A percentile compares a stretch with the other conserved stretches of the same genome.
phyloP scores from a whole-genome alignment of 202 grass and related monocot species.

The Carex arenaria region DNA sequence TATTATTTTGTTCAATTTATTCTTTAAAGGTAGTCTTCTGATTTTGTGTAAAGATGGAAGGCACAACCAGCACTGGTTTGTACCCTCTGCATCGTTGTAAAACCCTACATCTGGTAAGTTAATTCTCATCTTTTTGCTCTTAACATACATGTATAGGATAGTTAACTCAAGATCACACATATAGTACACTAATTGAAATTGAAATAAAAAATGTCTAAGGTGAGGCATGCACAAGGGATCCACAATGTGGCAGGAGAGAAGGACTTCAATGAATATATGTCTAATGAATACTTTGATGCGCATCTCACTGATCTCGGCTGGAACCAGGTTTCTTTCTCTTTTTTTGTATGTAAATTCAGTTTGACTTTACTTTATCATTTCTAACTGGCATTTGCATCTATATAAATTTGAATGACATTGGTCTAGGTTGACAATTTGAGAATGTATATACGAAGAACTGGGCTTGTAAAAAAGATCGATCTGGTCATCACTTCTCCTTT shows the following conservation, averaged over 20 bases:
- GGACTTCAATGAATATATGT: constrained; percentile 40
- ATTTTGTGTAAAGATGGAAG: constrained; percentile 17
- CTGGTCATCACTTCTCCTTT: constrained; percentile 74
- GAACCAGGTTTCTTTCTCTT: constrained; percentile 13
- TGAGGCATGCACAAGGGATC: constrained; percentile 91
- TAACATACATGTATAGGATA: not conserved
- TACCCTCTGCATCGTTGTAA: constrained; percentile 82
- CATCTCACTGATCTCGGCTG: constrained; percentile 48
- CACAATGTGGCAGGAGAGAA: constrained; percentile 84
- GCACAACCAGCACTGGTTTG: constrained; percentile 29
- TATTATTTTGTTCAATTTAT: not conserved
- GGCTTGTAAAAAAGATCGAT: constrained; percentile 48
- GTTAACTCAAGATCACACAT: not conserved
- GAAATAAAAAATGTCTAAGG: constrained; percentile 29
- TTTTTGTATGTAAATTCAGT: not conserved
- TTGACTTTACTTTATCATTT: no score
- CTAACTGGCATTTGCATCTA: no score
- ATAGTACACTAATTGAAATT: not conserved
- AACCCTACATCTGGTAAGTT: constrained; percentile 73
- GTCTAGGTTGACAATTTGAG: constrained; percentile 49
- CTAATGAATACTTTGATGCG: constrained; percentile 54
- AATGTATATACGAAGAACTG: constrained; percentile 43
- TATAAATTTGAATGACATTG: not conserved
- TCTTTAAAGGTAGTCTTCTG: not conserved
- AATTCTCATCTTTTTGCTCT: not conserved